phyloP scores from a whole-genome alignment of 164 flowering plant genomes.

The Santalum album region DNA sequence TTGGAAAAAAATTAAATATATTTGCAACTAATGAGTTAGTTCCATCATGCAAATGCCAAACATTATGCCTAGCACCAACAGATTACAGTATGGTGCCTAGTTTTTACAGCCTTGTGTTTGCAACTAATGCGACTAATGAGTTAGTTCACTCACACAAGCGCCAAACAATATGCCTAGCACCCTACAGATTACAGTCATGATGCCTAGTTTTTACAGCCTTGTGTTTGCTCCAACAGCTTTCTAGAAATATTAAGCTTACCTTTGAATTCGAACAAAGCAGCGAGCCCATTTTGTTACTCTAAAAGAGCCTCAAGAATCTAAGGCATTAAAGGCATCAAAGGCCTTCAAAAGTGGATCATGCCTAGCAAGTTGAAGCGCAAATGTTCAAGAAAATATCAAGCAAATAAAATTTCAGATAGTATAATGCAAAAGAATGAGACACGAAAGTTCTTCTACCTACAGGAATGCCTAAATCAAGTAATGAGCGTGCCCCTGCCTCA shows the following conservation, averaged over 20 bases:
- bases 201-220: constrained; percentile 2
- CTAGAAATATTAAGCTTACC: constrained; percentile 23
- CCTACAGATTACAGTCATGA: no score
- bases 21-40: no score
- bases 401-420: not conserved
- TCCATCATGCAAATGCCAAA: no score
- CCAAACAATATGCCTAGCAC: no score
- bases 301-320: constrained; percentile 91
- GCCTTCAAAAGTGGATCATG: constrained; percentile 99
- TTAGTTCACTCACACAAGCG: no score
- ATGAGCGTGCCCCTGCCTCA: constrained; percentile 80
- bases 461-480: constrained; percentile 77
- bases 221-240: constrained; percentile 6
- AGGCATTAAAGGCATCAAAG: constrained; percentile 88
- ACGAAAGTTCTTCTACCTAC: constrained; percentile 32
- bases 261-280: constrained; percentile 93
- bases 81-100: no score
- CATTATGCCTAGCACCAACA: no score
- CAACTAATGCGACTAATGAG: no score
- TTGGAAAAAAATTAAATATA: no score
- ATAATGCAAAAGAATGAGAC: not conserved
- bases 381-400: constrained; percentile 5
- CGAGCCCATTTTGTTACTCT: constrained; percentile 98
- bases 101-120: no score
- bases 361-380: constrained; percentile 48